Conservation (phyloP, 352 stramenopile genomes). For the Pythium volutum region DNA sequence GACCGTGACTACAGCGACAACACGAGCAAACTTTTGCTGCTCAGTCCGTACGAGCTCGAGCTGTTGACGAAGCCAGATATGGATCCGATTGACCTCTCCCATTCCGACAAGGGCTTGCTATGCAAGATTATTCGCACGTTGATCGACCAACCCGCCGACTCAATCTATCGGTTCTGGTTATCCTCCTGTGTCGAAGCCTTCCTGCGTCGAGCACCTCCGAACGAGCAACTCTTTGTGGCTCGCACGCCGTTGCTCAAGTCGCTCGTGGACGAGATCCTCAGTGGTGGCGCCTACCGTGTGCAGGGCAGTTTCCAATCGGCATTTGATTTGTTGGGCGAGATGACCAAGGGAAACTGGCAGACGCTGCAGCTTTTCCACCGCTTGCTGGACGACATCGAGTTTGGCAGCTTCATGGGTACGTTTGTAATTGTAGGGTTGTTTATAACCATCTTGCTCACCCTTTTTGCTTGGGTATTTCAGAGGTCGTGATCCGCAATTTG, state of each 20-base stretch:
- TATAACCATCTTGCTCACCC: not conserved
- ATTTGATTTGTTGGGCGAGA: conserved; percentile 95
- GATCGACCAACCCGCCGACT: conserved; percentile 89
- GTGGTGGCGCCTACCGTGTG: conserved; percentile 71
- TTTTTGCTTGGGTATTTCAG: conserved; percentile 25
- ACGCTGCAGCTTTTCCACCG: conserved; percentile 89
- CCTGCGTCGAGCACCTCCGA: conserved; percentile 78
- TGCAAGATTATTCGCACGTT: conserved; percentile 90
- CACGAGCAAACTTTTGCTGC: conserved; percentile 73
- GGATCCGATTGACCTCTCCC: conserved; percentile 57
- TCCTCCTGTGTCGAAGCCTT: conserved; percentile 96
- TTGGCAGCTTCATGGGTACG: conserved; percentile 88
- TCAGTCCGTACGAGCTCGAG: conserved; percentile 63
- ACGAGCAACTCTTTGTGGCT: conserved; percentile 91
- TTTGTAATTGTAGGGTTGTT: conserved; percentile 3
- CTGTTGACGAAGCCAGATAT: conserved; percentile 46
- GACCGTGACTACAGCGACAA: conserved; percentile 91
- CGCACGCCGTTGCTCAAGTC: conserved; percentile 85
- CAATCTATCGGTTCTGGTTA: conserved; percentile 96
- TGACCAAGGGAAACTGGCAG: conserved; percentile 93
- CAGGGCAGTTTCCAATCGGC: conserved; percentile 93
- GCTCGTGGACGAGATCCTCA: conserved; percentile 88
- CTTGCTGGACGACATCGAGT: conserved; percentile 85
- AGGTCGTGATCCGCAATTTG: conserved; percentile 92
- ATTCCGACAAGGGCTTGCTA: conserved; percentile 81